Conservation (phyloP, 2,329 filamentous ascomycete species). For the Tolypocladium capitatum region DNA sequence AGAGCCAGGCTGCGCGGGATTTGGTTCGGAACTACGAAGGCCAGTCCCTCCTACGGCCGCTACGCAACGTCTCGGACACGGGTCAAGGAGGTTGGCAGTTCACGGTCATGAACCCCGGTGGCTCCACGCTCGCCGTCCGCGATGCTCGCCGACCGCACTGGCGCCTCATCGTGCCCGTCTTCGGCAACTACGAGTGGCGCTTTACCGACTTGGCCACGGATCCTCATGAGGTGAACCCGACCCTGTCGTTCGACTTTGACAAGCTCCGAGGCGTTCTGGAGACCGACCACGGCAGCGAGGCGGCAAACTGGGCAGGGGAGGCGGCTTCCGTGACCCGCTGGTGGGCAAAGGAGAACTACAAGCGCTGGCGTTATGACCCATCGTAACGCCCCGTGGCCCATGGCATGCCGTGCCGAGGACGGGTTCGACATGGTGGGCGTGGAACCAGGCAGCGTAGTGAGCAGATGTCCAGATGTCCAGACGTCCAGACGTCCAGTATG, state of each 20-base stretch:
- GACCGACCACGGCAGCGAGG: constrained; percentile 8
- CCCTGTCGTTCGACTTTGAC: constrained; percentile 13
- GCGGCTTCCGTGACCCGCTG: constrained; percentile 18
- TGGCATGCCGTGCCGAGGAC: no score
- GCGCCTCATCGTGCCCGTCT: constrained; percentile 12
- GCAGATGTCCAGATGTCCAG: no score
- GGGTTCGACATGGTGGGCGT: no score
- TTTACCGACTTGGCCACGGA: constrained; percentile 17
- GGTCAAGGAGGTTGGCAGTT: constrained; percentile 13
- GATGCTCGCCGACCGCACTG: constrained; percentile 8
- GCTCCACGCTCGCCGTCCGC: constrained; percentile 10
- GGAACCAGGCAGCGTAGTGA: no score
- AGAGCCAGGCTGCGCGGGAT: constrained; percentile 12
- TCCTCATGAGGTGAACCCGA: constrained; percentile 13
- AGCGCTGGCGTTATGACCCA: no score
- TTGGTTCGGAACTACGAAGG: constrained; percentile 21
- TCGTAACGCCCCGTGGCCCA: no score
- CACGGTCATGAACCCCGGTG: constrained; percentile 13
- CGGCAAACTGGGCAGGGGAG: constrained; percentile 17
- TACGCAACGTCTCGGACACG: constrained; percentile 8
- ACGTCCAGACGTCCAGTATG: no score
- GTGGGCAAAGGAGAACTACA: constrained; percentile 19
- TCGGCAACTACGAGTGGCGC: constrained; percentile 16
- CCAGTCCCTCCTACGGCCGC: constrained; percentile 20
- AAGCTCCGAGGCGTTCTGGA: neutral